Percentiles rank a stretch among this genome's conserved stretches.
These are phyloP conservation scores for Pleomassaria siparia DNA, from an alignment of 2,329 filamentous ascomycete species.

Conservation along the genomic window DNA sequence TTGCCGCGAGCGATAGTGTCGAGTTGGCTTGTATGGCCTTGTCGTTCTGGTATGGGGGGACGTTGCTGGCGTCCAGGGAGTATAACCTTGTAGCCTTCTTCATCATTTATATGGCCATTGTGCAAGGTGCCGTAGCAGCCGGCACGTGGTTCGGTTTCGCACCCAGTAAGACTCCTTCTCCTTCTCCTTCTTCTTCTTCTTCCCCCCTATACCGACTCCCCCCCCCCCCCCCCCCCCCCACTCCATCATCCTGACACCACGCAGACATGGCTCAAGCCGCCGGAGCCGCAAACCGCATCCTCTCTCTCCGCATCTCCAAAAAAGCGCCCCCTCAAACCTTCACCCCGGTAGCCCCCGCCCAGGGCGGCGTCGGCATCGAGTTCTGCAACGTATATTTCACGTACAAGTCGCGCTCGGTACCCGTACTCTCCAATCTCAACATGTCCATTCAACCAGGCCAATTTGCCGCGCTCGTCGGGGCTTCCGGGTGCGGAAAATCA, in stretches of 20 bases:
- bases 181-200: neutral
- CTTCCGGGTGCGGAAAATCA: constrained; percentile 72
- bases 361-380: constrained; percentile 59
- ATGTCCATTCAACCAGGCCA: constrained; percentile 57
- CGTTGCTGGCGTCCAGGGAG: constrained; percentile 47
- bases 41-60: constrained; percentile 56
- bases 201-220: constrained; percentile 1
- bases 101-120: constrained; percentile 55
- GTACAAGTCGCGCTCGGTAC: constrained; percentile 85
- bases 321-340: constrained; percentile 10
- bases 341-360: constrained; percentile 9
- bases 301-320: constrained; percentile 33
- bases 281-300: constrained; percentile 39
- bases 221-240: neutral
- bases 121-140: constrained; percentile 46
- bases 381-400: constrained; percentile 93
- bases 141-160: constrained; percentile 49
- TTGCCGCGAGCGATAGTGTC: constrained; percentile 69
- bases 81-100: constrained; percentile 54
- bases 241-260: neutral
- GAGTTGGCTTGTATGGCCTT: constrained; percentile 65
- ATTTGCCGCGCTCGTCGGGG: constrained; percentile 70
- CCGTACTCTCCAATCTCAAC: constrained; percentile 55
- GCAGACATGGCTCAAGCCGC: constrained; percentile 41
- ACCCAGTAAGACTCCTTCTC: constrained; percentile 39